Evolutionary conservation across 768 basidiomycete species (phyloP), one percentile per base, ranked within the genome.

Genomic region (Auricularia cornea): DNA sequence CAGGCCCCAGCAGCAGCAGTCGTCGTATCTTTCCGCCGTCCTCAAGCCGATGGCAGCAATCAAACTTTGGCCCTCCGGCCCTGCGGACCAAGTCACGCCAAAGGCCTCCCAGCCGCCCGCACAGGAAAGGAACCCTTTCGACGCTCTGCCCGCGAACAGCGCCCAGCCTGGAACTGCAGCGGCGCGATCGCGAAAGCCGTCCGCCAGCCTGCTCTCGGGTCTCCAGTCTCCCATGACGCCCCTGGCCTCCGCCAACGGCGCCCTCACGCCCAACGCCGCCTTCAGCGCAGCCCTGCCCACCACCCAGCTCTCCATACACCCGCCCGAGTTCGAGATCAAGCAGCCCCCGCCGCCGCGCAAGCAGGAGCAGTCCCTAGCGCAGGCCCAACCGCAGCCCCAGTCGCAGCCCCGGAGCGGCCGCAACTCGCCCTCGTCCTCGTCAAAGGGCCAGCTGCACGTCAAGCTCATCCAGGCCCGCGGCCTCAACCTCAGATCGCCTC

Each of bases 391-490:
- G 65, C 66, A 12, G 59, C 64, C 18, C 61, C 10, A 62, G 57
- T 59, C 20, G 28, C 35, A 63, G 62, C 62, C 66, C 29, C 31
- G 60, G 59, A 57, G 59, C 67, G 51, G 66, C 70, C 30, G 23
- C 73, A 5, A 29, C 69, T 66, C 64, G 51, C 18, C 69, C 52
- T 73, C 77, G 3, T 73, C 73, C 40, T 72, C 77, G 11, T 78
- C 80, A 65, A 80, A 76, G 70, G 90, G 90, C 65, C 93, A 94
- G 76, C 88, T 99, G 62, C 92, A 92, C 70, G 89, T 99, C 76
- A 98, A 98, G 76, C 86, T 99, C 72, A 93, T 99, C 75, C 87
- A 89, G 67, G 97, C 92, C 14, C 84, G 92, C 59, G 84, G 83
- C 11, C 87, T 99, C 72, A 86, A 86, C 66, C 88, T 94, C 60